phyloP scores from a whole-genome alignment of 495 filamentous ascomycete species.

The Letharia columbiana region DNA sequence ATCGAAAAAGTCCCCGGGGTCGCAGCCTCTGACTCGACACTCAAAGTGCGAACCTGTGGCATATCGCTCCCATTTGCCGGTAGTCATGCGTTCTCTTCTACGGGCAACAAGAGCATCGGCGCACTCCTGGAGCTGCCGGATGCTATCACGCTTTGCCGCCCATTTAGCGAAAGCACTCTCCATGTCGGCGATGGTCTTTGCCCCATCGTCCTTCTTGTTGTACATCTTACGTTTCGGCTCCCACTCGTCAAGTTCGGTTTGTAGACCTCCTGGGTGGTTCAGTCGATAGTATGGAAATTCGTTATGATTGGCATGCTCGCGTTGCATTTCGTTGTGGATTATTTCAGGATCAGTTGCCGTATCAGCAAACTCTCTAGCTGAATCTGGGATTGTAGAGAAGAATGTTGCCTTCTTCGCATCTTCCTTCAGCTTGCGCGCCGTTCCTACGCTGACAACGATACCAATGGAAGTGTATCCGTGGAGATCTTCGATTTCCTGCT shows the following conservation, averaged over 20 bases:
- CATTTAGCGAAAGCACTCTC: background rate
- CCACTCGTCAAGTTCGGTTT: conserved; percentile 14
- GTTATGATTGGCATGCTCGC: background rate
- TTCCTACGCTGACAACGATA: conserved; percentile 24
- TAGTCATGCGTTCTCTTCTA: background rate
- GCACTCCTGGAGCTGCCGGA: background rate
- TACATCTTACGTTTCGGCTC: conserved; percentile 8
- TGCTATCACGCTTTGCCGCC: background rate
- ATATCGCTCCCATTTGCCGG: background rate
- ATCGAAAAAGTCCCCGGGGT: background rate
- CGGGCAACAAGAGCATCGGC: conserved; percentile 1
- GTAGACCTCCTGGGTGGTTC: conserved; percentile 5
- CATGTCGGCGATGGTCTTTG: background rate
- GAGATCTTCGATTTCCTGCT: conserved; percentile 19
- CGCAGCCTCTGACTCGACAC: background rate
- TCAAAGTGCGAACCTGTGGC: background rate
- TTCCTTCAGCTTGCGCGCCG: background rate
- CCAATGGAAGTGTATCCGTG: conserved; percentile 11
- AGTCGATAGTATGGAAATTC: conserved; percentile 12
- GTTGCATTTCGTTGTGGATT: background rate
- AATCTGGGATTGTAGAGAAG: conserved; percentile 6
- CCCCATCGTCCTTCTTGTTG: background rate
- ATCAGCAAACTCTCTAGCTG: background rate
- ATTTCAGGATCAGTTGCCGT: conserved; percentile 2
- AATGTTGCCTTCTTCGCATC: background rate